phyloP scores from a whole-genome alignment of 345 rosid species.

The Nephelium lappaceum region DNA sequence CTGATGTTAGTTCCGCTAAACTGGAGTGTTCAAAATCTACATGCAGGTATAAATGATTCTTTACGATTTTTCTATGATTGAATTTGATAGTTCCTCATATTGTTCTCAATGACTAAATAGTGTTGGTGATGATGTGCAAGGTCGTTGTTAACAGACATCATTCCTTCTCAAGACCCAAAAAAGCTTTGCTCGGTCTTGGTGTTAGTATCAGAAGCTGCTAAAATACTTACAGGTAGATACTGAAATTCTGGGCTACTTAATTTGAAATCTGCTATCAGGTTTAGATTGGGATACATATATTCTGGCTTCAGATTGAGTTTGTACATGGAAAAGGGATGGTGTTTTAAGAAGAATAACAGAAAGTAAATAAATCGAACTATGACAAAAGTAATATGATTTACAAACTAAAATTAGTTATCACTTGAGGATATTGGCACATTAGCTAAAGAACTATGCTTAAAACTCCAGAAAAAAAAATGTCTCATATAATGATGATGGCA shows the following conservation, averaged over 20 bases:
- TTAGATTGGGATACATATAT: not conserved
- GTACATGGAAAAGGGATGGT: not conserved
- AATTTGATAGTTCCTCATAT: not conserved
- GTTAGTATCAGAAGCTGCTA: constrained; percentile 36
- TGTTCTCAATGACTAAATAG: constrained; percentile 11
- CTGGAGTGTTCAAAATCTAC: constrained; percentile 31
- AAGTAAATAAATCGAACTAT: not conserved
- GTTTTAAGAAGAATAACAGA: not conserved
- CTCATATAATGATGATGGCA: not conserved
- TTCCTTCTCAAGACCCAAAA: constrained; percentile 24
- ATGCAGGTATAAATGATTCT: constrained; percentile 28
- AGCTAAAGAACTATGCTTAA: not conserved
- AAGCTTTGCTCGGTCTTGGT: constrained; percentile 36
- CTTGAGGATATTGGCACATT: not conserved
- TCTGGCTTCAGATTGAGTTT: not conserved
- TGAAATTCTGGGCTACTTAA: constrained; percentile 10
- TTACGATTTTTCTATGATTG: not conserved
- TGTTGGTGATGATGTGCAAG: constrained; percentile 18
- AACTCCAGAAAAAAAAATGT: not conserved
- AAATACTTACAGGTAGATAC: constrained; percentile 29
- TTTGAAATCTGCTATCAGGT: not conserved
- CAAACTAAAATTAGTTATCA: not conserved
- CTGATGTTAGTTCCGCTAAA: constrained; percentile 20
- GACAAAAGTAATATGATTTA: not conserved
- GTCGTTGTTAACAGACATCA: constrained; percentile 23